Conservation (phyloP, 441 rosid species). For the Viola pubescens region DNA sequence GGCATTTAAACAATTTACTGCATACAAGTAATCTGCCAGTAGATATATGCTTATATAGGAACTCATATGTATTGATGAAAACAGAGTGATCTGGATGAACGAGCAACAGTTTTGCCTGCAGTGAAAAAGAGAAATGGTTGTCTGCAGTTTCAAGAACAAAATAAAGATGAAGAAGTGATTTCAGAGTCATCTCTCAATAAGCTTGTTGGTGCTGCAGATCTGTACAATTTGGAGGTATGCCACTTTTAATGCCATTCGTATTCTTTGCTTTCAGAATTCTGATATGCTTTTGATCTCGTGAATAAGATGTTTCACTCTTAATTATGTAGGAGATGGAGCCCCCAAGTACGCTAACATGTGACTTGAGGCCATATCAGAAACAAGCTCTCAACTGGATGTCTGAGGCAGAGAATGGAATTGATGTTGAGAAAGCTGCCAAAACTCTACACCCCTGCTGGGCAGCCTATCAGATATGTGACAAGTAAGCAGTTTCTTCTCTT, state of each 20-base stretch:
- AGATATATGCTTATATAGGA: too few species aligned
- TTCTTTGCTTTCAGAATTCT: neutral
- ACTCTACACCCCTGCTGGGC: conserved; percentile 1
- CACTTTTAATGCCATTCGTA: neutral
- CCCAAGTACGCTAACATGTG: conserved; percentile 37
- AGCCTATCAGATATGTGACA: conserved; percentile 32
- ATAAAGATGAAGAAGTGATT: conserved; percentile 45
- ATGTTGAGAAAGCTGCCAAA: conserved; percentile 43
- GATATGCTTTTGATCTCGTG: neutral
- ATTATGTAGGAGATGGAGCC: conserved; percentile 62
- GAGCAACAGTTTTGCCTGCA: conserved; percentile 27
- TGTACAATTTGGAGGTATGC: conserved; percentile 46
- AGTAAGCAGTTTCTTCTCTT: too few species aligned
- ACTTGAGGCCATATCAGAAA: conserved; percentile 1
- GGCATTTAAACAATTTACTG: too few species aligned
- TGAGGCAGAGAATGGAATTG: conserved; percentile 49
- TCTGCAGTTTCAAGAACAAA: conserved; percentile 26
- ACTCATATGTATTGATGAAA: conserved; percentile 6
- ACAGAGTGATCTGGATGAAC: conserved; percentile 26
- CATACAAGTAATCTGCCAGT: too few species aligned
- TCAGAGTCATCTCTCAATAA: conserved; percentile 49
- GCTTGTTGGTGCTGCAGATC: conserved; percentile 53
- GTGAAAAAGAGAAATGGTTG: conserved; percentile 32
- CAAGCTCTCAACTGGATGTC: conserved; percentile 54
- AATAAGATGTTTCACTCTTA: neutral